Base-by-base conservation (phyloP, 2,329 filamentous ascomycete species). In the Domatiomyces catenatus region DNA sequence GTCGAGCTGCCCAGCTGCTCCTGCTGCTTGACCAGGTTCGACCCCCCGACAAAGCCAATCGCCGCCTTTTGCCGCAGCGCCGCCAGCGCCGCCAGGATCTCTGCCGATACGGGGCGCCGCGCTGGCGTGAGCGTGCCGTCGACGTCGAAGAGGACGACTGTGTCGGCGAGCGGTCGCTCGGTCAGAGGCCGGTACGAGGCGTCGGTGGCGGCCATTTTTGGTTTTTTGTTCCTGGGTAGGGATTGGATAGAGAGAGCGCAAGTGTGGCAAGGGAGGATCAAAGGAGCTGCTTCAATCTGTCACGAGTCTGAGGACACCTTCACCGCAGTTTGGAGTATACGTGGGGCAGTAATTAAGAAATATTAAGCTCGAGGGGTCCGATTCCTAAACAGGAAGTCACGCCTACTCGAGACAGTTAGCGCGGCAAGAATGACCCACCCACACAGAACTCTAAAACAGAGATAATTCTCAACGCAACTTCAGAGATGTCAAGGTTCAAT, bases 71-170 rank as follows among this genome's bases (percentile, higher is more conserved):
- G 77, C 59, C 92, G 86, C 60, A 96, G 81, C 48, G 75, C 74
- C 46, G 82, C 76, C 63, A 96, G 86, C 56, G 90, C 74, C 56
- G 79, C 69, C 58, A 94, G 83, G 76, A 94, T 92, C 67, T 94
- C 85, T 50, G 85, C 81, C 39, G 80, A 80, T 60, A 79, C 86
- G 53, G 64, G 63, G 84, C 89, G 75, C 58, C 92, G 81, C 45
- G 92, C 82, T 43, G 81, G 84, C 15, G 88, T 92, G 60, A 98
- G 79, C 26, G 92, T 95, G 63, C 80, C 86, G 67, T 98, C 92
- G 54, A 98, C 92, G 70, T 98, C 92, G 70, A 98, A 98, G 57
- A 98, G 83, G 64, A 80, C 82, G 69, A 98, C 85, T 58, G 90
- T 96, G 75, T 92, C 87, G 73, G 89, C 86, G 68, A 95, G 72